Evolutionary conservation across 108 stramenopile genomes (phyloP), one percentile per base, ranked within the genome.

Genomic region (Asterionellopsis glacialis): DNA sequence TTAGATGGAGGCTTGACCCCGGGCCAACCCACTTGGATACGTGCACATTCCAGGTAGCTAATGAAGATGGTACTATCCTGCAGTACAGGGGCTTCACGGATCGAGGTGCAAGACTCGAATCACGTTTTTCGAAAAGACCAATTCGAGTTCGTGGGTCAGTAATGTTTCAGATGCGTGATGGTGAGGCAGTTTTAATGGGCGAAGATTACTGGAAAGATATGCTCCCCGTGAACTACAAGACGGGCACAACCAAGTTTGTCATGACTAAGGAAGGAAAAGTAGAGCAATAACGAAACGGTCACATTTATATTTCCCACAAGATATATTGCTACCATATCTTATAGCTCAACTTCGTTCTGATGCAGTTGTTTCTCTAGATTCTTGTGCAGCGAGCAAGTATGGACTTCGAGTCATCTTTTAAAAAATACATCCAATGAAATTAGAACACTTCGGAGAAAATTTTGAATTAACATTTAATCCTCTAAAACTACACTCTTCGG

Each of bases 1-100:
- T 90, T n/a, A 71, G 79, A 41, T 94, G 93, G 93, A 71, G 93
- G 33, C 62, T 88, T 7, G 89, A 91, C 67, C 80, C 93, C 11
- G 93, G 93, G 9, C 93, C 93, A 14, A 91, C 93, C n/a, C 93
- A 94, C 72, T 61, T 94, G 12, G 93, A 94, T 57, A 94, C 93
- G 16, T 87, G 87, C 61, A 91, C 89, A 40, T 94, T 94, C 61
- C 89, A 91, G 68, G 85, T 88, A 14, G 53, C 85, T 38, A 73
- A 75, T 22, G 80, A 83, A 43, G 87, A 86, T 51, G 87, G 82
- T 22, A 79, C 86, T 9, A 77, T 87, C 42, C 67, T 94, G 40
- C 88, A 91, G 57, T 94, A 91, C 59, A 81, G 81, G 33, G 92
- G 92, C 11, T 93, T 88, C 66, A 70, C 90, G 6, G 93, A 94